Base-by-base conservation (phyloP, 2,329 filamentous ascomycete species). In the Chaetothyriales sp. region DNA sequence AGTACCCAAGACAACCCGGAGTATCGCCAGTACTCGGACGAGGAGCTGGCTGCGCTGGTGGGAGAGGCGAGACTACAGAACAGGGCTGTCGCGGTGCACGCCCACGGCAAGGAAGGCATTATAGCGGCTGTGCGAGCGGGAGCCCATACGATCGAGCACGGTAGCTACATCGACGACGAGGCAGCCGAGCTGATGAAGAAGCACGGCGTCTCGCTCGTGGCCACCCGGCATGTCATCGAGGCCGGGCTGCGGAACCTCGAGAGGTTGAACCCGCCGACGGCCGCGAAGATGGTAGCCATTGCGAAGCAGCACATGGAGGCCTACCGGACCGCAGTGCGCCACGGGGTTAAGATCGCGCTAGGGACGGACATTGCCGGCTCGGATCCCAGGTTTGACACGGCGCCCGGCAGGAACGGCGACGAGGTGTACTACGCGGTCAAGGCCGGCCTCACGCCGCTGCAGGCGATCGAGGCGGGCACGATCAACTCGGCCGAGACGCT, bases 401-500 rank as follows among this genome's bases (percentile, higher is more conserved):
- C 64, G 1, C 69, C 70, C 53, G 72, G 72, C 2, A 67, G 63
- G 44, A 73, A 72, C 56, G 73, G 69, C 4, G 66, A 65, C 45
- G 75, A 78, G 62, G 61, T 77, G 19, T 59, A 63, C 18, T 74
- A 70, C 59, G 73, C 73, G 2, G 69, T 75, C 43, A 49, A 37
- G 40, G 70, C 70, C 7, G 74, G 74, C 1, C 69, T 77, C 70
- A 70, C 69, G 3, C 69, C 71, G 2, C 58, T 77, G 45, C 62
- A 74, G 59, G 73, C 74, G 5, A 76, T 78, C 54, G 72, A 77
- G 60, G 70, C 72, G 28, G 72, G 68, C 4, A 77, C 75, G 5
- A 72, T 72, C 13, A 75, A 66, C 46, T 66, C 66, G 9, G 72
- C 73, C 0, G 66, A 71, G 53, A 71, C 69, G 1, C 56, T 76